Conservation (phyloP, 1,284 basidiomycete genomes). For the Tilletia caries region DNA sequence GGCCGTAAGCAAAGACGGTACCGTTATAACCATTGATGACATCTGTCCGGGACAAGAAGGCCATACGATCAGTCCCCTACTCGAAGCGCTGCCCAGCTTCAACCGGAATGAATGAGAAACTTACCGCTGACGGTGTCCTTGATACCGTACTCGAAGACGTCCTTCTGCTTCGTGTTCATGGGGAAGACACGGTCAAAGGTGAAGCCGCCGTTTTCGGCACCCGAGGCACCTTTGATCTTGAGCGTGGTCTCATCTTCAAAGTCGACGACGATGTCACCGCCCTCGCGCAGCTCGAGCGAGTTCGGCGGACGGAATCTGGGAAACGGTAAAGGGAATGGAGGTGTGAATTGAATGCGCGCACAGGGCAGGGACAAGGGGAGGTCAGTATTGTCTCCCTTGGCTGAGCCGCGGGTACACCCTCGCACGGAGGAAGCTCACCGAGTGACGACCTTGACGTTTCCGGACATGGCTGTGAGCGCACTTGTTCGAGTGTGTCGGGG, state of each 20-base stretch:
- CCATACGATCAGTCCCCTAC: not conserved
- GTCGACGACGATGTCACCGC: constrained; percentile 83
- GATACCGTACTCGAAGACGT: constrained; percentile 98
- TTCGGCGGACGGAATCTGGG: constrained; percentile 90
- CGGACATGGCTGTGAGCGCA: constrained; percentile 31
- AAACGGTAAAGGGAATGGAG: not conserved
- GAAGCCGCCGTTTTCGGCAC: constrained; percentile 68
- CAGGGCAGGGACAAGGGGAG: not conserved
- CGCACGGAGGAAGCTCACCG: constrained; percentile 19
- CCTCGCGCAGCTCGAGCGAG: constrained; percentile 79
- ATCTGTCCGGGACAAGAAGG: constrained; percentile 62
- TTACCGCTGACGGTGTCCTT: constrained; percentile 66
- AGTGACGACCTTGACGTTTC: constrained; percentile 50
- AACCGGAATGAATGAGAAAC: constrained; percentile 9
- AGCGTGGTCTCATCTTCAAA: constrained; percentile 80
- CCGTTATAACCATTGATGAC: constrained; percentile 99
- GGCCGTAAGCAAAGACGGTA: constrained; percentile 84
- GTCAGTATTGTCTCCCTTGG: too few species aligned
- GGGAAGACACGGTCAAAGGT: constrained; percentile 96
- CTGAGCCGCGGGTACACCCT: not conserved
- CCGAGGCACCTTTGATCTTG: constrained; percentile 56
- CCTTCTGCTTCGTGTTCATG: constrained; percentile 82
- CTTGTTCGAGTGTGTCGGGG: not conserved
- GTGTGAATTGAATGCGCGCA: not conserved
- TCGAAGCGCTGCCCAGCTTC: not conserved